These are phyloP conservation scores for Xerocomus cyaneibrunnescens DNA, from an alignment of 1,284 basidiomycete species.

Conservation along the genomic window DNA sequence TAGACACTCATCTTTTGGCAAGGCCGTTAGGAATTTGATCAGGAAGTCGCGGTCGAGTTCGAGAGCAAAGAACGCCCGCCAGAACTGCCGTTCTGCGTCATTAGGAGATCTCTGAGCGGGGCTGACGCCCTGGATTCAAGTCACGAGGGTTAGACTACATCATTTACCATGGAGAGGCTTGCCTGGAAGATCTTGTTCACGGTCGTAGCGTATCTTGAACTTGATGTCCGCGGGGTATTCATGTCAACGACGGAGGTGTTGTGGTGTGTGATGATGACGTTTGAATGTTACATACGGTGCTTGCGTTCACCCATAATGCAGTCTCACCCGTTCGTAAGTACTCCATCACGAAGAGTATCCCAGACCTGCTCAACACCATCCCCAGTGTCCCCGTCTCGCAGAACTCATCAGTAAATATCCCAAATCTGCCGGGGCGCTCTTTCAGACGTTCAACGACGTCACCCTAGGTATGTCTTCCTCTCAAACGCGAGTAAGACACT, in stretches of 20 bases:
- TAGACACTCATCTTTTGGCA: conserved; percentile 43
- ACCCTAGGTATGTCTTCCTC: conserved; percentile 41
- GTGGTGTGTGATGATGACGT: not conserved
- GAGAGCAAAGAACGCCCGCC: conserved; percentile 48
- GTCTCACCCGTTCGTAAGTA: conserved; percentile 30
- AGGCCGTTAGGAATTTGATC: conserved; percentile 26
- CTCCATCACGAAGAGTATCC: not conserved
- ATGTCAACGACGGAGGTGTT: conserved; percentile 17
- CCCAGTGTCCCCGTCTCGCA: conserved; percentile 22
- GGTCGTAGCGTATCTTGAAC: conserved; percentile 22
- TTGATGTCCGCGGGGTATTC: conserved; percentile 9
- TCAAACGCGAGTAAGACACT: not conserved
- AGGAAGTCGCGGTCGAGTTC: conserved; percentile 51
- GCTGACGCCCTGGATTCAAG: conserved; percentile 37
- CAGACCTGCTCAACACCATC: conserved; percentile 1
- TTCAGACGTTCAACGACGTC: conserved; percentile 64
- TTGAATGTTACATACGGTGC: not conserved
- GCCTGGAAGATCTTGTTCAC: conserved; percentile 33
- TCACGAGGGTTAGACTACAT: not conserved
- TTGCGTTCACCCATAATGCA: conserved; percentile 16
- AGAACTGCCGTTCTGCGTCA: conserved; percentile 43
- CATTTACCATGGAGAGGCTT: not conserved
- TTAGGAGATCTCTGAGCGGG: conserved; percentile 41
- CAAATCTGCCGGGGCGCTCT: conserved; percentile 46
- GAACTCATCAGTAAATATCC: conserved; percentile 52